phyloP scores from a whole-genome alignment of 108 stramenopile genomes.

The Nitzschia sp. region DNA sequence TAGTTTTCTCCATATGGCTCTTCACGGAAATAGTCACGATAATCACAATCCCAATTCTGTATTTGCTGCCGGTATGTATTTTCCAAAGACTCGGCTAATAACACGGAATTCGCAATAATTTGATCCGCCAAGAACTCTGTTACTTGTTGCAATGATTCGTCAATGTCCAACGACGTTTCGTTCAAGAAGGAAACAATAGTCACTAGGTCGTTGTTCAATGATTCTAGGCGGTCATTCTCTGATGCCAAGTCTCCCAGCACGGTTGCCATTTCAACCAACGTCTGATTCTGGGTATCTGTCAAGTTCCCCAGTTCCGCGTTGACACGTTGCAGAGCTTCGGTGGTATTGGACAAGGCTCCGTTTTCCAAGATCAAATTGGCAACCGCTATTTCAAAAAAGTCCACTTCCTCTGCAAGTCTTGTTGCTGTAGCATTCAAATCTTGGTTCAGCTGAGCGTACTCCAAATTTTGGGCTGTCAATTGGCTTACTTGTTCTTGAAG shows the following conservation, averaged over 20 bases:
- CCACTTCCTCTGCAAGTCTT: constrained; percentile 9
- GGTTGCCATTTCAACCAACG: constrained; percentile 1
- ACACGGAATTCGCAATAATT: constrained; percentile 13
- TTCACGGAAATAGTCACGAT: constrained; percentile 12
- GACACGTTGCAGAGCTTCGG: constrained; percentile 9
- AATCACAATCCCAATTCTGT: constrained; percentile 36
- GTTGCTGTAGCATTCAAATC: constrained; percentile 11
- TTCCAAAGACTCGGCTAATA: constrained; percentile 17
- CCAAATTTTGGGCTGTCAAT: constrained; percentile 14
- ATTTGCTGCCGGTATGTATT: constrained; percentile 23
- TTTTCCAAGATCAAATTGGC: constrained; percentile 16
- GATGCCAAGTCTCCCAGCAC: constrained; percentile 12
- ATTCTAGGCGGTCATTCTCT: constrained; percentile 24
- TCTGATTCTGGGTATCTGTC: constrained; percentile 6
- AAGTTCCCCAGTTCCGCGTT: constrained; percentile 1
- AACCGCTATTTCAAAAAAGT: constrained; percentile 10
- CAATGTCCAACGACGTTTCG: constrained; percentile 20
- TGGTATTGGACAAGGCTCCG: constrained; percentile 2
- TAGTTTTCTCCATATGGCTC: constrained; percentile 14
- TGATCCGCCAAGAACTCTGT: constrained; percentile 15
- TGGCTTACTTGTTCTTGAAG: constrained; percentile 8
- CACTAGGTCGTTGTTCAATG: constrained; percentile 21
- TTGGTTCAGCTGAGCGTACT: constrained; percentile 11
- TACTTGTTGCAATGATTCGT: constrained; percentile 16
- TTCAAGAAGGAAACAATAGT: constrained; percentile 31